phyloP scores from a whole-genome alignment of 371 early-diverging fungal species.

The Umbelopsis sp. region DNA sequence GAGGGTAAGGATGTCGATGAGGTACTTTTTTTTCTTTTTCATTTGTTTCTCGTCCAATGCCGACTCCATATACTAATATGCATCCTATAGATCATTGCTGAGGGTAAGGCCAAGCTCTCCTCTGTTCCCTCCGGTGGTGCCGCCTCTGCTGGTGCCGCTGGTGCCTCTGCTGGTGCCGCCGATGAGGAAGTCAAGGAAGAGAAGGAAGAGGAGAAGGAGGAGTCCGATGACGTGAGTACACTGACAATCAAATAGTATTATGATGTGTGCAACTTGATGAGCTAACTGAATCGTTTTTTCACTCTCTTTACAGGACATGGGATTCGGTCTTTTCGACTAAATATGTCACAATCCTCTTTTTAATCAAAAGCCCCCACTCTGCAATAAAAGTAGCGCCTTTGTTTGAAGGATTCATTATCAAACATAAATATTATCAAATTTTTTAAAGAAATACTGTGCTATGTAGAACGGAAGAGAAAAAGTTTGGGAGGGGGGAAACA shows the following conservation, averaged over 20 bases:
- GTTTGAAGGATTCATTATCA: slow-evolving; percentile 13
- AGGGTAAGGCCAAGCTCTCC: slow-evolving; percentile 74
- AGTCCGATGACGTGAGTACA: slow-evolving; percentile 4
- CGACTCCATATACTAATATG: background rate
- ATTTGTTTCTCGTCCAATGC: background rate
- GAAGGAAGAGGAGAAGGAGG: slow-evolving; percentile 17
- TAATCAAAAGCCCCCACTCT: background rate
- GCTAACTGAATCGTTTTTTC: background rate
- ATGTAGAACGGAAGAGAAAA: background rate
- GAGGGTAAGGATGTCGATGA: slow-evolving; percentile 89
- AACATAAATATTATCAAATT: background rate
- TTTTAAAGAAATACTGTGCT: background rate
- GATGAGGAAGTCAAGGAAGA: background rate
- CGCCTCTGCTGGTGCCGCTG: slow-evolving; percentile 29
- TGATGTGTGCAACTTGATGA: background rate
- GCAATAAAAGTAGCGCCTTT: slow-evolving; percentile 17
- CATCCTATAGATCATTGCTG: slow-evolving; percentile 57
- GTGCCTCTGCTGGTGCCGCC: slow-evolving; percentile 11
- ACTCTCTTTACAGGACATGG: slow-evolving; percentile 42
- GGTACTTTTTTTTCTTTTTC: slow-evolving; percentile 34
- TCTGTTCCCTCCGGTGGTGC: slow-evolving; percentile 35
- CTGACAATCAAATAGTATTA: background rate
- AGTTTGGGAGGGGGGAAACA: too few relatives aligned
- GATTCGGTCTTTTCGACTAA: slow-evolving; percentile 66
- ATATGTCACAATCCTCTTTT: slow-evolving; percentile 11